Base-by-base conservation (phyloP, 352 stramenopile species). In the Elongisporangium anandrum region DNA sequence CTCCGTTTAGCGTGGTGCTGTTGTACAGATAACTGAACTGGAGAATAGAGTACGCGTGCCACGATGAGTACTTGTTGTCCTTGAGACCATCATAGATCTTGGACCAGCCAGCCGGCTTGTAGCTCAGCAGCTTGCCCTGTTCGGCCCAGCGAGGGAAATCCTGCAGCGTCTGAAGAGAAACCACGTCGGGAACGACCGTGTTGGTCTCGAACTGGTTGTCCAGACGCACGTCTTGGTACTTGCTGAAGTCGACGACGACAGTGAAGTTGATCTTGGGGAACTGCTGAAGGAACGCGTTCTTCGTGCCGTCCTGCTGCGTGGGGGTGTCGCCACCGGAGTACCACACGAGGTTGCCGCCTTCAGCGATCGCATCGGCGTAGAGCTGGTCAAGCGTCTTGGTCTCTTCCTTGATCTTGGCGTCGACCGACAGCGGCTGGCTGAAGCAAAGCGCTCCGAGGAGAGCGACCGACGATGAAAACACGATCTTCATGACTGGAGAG, bases 181-280 rank as follows among this genome's bases (percentile, higher is more conserved):
- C 60, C 39, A 81, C 61, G 59, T 81, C 70, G 0, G 70, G 66
- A 39, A 82, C 75, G 47, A 84, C 61, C 47, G 55, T 61, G 59
- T 75, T 58, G 45, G 63, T 77, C 58, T 81, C 74, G 50, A 86
- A 63, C 45, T 82, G 66, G 57, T 90, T 81, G 69, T 92, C 74
- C 20, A 84, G 73, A 21, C 79, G 82, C 29, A 77, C 79, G 55
- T 83, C 53, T 56, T 83, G 69, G 59, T 72, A 81, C 66, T 82
- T 82, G 69, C 58, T 70, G 69, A 84, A 80, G 65, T 83, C 77
- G 16, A 81, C 65, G 58, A 82, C 63, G 29, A 87, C 54, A 21
- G 75, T 83, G 73, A 87, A 79, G 52, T 85, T 85, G 66, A 89
- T 73, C 7, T 74, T 50, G 23, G 81, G 73, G 70, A 75, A 83